Conservation (phyloP, 495 filamentous ascomycete genomes). For the Neurospora sp. region DNA sequence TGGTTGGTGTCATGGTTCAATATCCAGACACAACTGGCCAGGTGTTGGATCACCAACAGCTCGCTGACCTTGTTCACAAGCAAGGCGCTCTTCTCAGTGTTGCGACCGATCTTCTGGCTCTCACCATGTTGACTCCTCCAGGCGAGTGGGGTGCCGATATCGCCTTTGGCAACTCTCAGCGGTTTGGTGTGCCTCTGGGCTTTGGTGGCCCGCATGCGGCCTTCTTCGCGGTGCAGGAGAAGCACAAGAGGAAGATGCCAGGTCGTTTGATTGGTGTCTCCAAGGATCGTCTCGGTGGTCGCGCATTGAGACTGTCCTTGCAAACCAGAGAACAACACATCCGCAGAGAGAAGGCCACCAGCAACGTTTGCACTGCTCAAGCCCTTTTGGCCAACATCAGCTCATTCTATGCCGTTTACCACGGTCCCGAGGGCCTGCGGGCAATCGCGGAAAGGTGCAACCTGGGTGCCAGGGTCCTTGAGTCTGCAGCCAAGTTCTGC, state of each 20-base stretch:
- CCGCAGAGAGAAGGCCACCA: conserved; percentile 93
- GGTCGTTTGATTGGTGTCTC: conserved; percentile 88
- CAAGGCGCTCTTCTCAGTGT: conserved; percentile 77
- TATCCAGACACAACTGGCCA: conserved; percentile 89
- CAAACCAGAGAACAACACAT: conserved; percentile 98
- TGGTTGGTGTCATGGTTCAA: conserved; percentile 88
- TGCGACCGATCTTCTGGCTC: conserved; percentile 82
- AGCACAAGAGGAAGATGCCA: conserved; percentile 93
- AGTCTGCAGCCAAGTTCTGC: conserved; percentile 52
- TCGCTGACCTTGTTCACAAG: conserved; percentile 71
- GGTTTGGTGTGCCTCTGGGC: conserved; percentile 89
- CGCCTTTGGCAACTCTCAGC: conserved; percentile 91
- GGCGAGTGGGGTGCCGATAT: conserved; percentile 97
- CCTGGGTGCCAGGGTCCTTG: conserved; percentile 58
- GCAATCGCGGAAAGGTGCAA: conserved; percentile 73
- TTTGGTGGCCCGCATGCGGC: conserved; percentile 94
- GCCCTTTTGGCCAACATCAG: conserved; percentile 95
- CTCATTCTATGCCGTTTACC: conserved; percentile 95
- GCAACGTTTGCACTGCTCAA: conserved; percentile 97
- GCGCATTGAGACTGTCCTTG: conserved; percentile 77
- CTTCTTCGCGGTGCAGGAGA: conserved; percentile 89
- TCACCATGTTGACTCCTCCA: conserved; percentile 84
- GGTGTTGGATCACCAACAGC: conserved; percentile 59
- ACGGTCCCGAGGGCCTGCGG: conserved; percentile 78
- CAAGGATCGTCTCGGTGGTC: conserved; percentile 78